Evolutionary conservation across 495 filamentous ascomycete genomes (phyloP), one percentile per base, ranked within the genome.

Genomic region (Aspergillus olivimuriae): DNA sequence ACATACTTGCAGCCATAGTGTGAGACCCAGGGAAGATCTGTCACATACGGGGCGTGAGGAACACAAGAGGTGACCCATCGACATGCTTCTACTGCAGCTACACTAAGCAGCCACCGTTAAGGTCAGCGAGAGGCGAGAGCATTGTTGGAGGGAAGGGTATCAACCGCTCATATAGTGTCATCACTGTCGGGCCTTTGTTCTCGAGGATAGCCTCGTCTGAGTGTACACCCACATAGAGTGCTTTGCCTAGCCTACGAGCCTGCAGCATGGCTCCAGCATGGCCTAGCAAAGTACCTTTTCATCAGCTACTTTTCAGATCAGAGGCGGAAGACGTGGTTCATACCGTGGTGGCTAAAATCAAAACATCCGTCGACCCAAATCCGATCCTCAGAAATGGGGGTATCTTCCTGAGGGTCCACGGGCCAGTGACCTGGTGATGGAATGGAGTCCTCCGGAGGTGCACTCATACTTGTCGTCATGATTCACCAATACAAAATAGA

Each of bases 321-420:
- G 3, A 4, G 45, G 4, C 36, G 23, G 19, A 18, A 19, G n/a
- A 9, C 26, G 22, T 30, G 28, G 26, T 46, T 35, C 68, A 48
- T 63, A 89, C 87, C 92, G 56, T 99, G 92, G 62, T 99, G 92
- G 63, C 84, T 89, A 65, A 99, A 99, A 68, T 99, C 92, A 66
- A 94, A 99, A 68, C 92, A 99, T 40, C 92, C 92, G 67, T 99
- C 92, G 15, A 97, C 83, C 92, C 92, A 99, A 50, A 97, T 86
- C 24, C 87, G 80, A 45, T 83, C 78, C 24, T 94, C 79, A 7
- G 67, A 70, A 31, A 82, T 66, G 2, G 70, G 66, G 28, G 75
- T 44, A 57, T 81, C 78, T 24, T 81, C 72, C 53, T 85, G 81
- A 14, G 81, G 81, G 49, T 78, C 77, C 19, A 78, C 78, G 16